A percentile compares a stretch with the other conserved stretches of the same genome.
Evolutionary conservation across 768 basidiomycete genomes (phyloP).

Genomic region (Hypsizygus marmoreus): DNA sequence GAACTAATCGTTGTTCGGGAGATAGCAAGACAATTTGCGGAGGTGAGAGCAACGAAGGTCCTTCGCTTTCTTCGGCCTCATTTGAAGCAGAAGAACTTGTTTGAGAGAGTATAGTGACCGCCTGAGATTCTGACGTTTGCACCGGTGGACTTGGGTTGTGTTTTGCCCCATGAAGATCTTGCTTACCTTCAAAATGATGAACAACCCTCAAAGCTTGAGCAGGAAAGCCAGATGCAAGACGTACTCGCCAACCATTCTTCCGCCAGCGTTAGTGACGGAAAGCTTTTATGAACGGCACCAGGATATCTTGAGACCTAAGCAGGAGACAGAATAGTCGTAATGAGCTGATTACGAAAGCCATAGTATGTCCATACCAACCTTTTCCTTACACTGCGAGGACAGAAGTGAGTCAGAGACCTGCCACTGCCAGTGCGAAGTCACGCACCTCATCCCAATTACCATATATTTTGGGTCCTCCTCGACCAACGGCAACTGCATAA

Average conservation of each 20-base stretch:
- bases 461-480: conserved; percentile 60
- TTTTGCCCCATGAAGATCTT: neutral
- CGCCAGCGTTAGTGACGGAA: conserved; percentile 44
- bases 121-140: neutral
- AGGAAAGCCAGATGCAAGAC: neutral
- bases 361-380: conserved; percentile 30
- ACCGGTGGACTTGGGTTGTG: neutral
- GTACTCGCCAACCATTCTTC: conserved; percentile 50
- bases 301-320: conserved; percentile 55
- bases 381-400: conserved; percentile 44
- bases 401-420: neutral
- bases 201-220: neutral
- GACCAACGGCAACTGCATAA: conserved; percentile 63
- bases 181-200: neutral
- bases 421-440: neutral
- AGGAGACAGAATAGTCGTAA: neutral
- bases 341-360: neutral
- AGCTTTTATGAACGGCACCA: conserved; percentile 54
- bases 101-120: neutral
- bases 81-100: neutral
- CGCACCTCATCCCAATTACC: conserved; percentile 61
- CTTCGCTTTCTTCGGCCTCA: conserved; percentile 1
- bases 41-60: neutral
- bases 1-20: conserved; percentile 50
- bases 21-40: conserved; percentile 42